Conservation (phyloP, 1,284 basidiomycete genomes). For the Peniophora sp. region DNA sequence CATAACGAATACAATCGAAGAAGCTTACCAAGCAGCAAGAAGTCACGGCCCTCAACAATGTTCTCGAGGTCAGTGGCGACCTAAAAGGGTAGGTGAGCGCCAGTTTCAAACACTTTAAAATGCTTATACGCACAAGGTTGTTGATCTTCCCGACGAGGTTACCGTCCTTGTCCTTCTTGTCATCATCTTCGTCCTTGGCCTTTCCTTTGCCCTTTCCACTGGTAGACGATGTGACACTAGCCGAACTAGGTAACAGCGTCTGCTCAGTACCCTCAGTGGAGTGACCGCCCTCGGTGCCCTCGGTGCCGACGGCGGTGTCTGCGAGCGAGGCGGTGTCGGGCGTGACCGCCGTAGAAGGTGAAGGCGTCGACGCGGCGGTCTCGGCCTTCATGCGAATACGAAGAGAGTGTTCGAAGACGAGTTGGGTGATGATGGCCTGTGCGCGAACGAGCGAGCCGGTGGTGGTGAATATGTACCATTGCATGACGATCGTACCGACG, state of each 20-base stretch:
- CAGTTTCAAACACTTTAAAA: too few relatives aligned
- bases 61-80: conserved; percentile 9
- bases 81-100: too few relatives aligned
- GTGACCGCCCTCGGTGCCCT: conserved; percentile 10
- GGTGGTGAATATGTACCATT: conserved; percentile 26
- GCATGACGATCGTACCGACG: conserved; percentile 24
- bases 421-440: conserved; percentile 60
- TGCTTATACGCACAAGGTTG: conserved; percentile 11
- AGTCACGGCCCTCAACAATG: conserved; percentile 7
- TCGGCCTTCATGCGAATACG: conserved; percentile 59
- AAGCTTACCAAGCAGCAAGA: conserved; percentile 3
- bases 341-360: conserved; percentile 11
- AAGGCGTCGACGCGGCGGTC: conserved; percentile 16
- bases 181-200: conserved; percentile 8
- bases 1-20: neutral
- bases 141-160: conserved; percentile 30
- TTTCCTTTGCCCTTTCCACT: conserved; percentile 14
- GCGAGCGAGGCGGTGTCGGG: conserved; percentile 20
- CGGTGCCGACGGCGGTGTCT: conserved; percentile 10
- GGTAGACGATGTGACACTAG: neutral
- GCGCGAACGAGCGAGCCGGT: conserved; percentile 42
- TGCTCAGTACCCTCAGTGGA: conserved; percentile 8
- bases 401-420: conserved; percentile 65
- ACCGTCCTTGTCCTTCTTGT: conserved; percentile 12
- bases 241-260: conserved; percentile 13